phyloP scores from a whole-genome alignment of 768 basidiomycete species.

The Cystofilobasidium macerans region DNA sequence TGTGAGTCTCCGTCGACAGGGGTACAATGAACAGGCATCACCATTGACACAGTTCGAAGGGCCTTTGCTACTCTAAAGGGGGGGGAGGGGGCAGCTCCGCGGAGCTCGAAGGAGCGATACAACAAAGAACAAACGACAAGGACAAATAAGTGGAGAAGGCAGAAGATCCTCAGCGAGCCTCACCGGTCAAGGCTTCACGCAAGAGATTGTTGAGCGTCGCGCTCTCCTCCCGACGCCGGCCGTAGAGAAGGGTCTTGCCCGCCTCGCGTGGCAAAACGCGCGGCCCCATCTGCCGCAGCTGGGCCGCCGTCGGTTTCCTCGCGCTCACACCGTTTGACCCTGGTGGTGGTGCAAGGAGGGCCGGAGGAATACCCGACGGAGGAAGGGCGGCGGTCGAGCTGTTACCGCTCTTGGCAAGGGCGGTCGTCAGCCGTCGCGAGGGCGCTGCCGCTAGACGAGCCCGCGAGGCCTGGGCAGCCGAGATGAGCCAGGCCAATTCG shows the following conservation, averaged over 20 bases:
- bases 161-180: background rate
- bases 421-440: background rate
- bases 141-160: too few relatives aligned
- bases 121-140: too few relatives aligned
- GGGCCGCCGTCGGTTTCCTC: background rate
- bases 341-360: background rate
- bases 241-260: slow-evolving; percentile 12
- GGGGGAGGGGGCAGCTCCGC: too few relatives aligned
- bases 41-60: too few relatives aligned
- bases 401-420: background rate
- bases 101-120: too few relatives aligned
- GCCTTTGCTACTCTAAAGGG: too few relatives aligned
- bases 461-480: slow-evolving; percentile 9
- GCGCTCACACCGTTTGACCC: background rate
- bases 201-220: background rate
- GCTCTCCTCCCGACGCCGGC: background rate
- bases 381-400: background rate
- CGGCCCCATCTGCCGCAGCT: background rate
- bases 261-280: background rate
- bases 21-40: too few relatives aligned
- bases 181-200: background rate
- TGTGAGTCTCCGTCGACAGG: too few relatives aligned
- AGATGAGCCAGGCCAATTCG: slow-evolving; percentile 5
- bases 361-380: background rate
- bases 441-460: background rate